A percentile compares a stretch with the other conserved stretches of the same genome.
Evolutionary conservation across 192 early-diverging fungal genomes (phyloP).

Genomic region (Podila horticola): DNA sequence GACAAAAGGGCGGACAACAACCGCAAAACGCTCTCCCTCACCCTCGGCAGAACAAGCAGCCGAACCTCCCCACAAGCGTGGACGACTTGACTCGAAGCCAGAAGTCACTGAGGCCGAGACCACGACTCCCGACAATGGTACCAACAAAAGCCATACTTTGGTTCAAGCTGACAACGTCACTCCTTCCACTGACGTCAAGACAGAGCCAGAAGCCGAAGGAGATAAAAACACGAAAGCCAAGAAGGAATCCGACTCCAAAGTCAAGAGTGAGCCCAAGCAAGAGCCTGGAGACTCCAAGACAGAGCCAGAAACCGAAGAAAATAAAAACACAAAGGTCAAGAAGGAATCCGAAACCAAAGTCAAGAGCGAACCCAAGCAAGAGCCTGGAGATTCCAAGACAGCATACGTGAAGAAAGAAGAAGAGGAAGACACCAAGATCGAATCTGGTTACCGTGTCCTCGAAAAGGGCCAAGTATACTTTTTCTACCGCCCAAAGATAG

Average conservation of each 20-base stretch:
- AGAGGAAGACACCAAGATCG: background rate
- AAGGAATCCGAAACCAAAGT: background rate
- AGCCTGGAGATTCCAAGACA: background rate
- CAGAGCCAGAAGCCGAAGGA: background rate
- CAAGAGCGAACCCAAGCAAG: background rate
- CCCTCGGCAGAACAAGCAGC: background rate
- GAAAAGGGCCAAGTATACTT: conserved; percentile 26
- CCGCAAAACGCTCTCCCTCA: background rate
- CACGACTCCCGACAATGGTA: background rate
- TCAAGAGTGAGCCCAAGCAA: background rate
- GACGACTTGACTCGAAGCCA: background rate
- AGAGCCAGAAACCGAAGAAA: background rate
- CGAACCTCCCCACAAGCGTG: background rate
- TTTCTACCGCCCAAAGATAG: conserved; percentile 24
- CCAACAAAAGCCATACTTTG: too few species aligned
- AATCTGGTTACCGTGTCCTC: background rate
- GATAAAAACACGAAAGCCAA: too few species aligned
- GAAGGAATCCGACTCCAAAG: background rate
- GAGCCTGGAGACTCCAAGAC: background rate
- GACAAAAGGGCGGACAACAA: background rate
- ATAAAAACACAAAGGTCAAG: too few species aligned
- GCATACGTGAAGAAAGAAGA: background rate
- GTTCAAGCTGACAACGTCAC: background rate
- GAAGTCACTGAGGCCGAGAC: background rate
- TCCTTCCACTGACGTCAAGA: background rate